phyloP scores from a whole-genome alignment of 768 basidiomycete species.

The Cystofilobasidium capitatum region DNA sequence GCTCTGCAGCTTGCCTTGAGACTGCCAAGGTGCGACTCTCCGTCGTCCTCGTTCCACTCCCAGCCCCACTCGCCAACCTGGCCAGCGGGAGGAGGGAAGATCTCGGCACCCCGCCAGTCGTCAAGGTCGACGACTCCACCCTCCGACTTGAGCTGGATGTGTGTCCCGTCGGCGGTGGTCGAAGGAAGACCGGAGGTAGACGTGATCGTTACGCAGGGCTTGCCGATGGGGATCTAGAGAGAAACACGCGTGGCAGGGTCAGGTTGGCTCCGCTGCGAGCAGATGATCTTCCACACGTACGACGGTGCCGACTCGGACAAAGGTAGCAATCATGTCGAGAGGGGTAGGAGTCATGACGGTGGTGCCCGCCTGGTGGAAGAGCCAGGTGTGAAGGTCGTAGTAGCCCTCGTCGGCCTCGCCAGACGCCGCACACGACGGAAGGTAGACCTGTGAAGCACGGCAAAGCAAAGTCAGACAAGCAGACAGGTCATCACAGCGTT shows the following conservation, averaged over 20 bases:
- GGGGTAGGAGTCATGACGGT: slow-evolving; percentile 33
- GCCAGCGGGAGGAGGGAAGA: slow-evolving; percentile 33
- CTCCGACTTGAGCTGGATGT: slow-evolving; percentile 31
- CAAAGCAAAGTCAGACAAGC: not conserved
- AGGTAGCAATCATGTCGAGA: slow-evolving; percentile 31
- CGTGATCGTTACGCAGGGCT: slow-evolving; percentile 35
- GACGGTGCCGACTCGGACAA: not conserved
- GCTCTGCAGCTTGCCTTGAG: not conserved
- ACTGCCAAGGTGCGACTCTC: slow-evolving; percentile 21
- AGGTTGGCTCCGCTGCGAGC: not conserved
- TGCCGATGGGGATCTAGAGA: slow-evolving; percentile 36
- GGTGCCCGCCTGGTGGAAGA: slow-evolving; percentile 31
- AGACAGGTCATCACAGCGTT: not conserved
- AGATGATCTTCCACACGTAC: not conserved
- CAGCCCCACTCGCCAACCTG: slow-evolving; percentile 22
- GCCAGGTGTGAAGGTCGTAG: slow-evolving; percentile 32
- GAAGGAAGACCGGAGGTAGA: slow-evolving; percentile 30
- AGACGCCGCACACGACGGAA: slow-evolving; percentile 32
- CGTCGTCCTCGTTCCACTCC: slow-evolving; percentile 40
- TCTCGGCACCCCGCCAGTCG: slow-evolving; percentile 38
- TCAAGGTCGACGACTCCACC: slow-evolving; percentile 38
- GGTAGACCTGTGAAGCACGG: slow-evolving; percentile 32
- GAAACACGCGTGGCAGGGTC: not conserved
- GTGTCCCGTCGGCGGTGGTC: slow-evolving; percentile 34
- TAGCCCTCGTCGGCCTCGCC: slow-evolving; percentile 29